Evolutionary conservation across 2,329 filamentous ascomycete species (phyloP), one percentile per base, ranked within the genome.

Genomic region (Diaporthe sp.): DNA sequence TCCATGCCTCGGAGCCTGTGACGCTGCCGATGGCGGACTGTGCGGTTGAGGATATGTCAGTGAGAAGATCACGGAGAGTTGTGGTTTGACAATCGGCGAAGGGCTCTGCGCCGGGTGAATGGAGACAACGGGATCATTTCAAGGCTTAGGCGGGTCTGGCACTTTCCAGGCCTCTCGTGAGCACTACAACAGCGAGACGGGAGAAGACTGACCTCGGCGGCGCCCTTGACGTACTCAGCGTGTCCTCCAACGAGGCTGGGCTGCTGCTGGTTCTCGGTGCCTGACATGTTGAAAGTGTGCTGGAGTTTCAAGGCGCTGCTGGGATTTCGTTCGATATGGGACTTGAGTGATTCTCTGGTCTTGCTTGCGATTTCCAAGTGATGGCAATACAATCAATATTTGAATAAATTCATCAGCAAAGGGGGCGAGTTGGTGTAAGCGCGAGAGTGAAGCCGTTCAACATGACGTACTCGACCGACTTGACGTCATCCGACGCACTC

Each of bases 171-270:
- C 15, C 9, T 6, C 4, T 67, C 10, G n/a, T n/a, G n/a, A n/a
- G n/a, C n/a, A n/a, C n/a, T n/a, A n/a, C n/a, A n/a, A n/a, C n/a
- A 28, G n/a, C 4, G 33, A 52, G 55, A 38, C 17, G 60, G n/a
- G 33, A 38, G 45, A 12, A 30, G 35, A 80, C 83, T 73, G 82
- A 92, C 92, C 84, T 93, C 91, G 72, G 90, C 88, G 9, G 90
- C 90, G 70, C 92, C 92, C 80, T 94, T 94, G 79, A 90, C 87
- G 79, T 93, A 94, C 80, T 93, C 90, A 42, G 87, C 91, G 80
- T 94, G 92, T 55, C 89, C 87, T 74, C 87, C 86, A 57, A 94
- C 80, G 77, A 94, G 90, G 58, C 91, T 88, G 28, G 92, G 89
- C 75, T 90, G 89, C 75, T 90, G 85, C 75, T 86, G 81, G 52